A percentile compares a stretch with the other conserved stretches of the same genome.
Conservation (phyloP, 768 basidiomycete species). For the Cystofilobasidium capitatum region DNA sequence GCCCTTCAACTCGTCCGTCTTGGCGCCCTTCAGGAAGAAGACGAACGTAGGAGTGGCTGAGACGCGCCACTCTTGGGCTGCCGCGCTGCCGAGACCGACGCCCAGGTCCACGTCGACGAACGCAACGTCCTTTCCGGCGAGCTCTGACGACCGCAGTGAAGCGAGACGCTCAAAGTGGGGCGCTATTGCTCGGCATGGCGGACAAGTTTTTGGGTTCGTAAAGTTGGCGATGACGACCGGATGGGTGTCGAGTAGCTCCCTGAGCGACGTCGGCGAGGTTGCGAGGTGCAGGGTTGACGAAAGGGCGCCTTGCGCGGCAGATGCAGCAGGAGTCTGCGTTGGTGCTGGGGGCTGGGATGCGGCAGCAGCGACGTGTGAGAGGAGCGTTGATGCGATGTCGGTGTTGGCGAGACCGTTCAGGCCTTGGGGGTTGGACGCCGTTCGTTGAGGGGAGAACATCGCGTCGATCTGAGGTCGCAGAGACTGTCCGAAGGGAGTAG, state of each 20-base stretch:
- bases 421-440: slow-evolving; percentile 36
- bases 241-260: slow-evolving; percentile 54
- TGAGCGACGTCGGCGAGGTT: slow-evolving; percentile 66
- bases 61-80: slow-evolving; percentile 59
- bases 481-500: slow-evolving; percentile 76
- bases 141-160: slow-evolving; percentile 45
- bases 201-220: slow-evolving; percentile 60
- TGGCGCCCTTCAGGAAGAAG: slow-evolving; percentile 63
- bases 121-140: slow-evolving; percentile 46
- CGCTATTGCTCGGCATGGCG: slow-evolving; percentile 72
- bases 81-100: slow-evolving; percentile 52
- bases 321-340: slow-evolving; percentile 36
- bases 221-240: slow-evolving; percentile 71
- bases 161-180: slow-evolving; percentile 74
- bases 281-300: slow-evolving; percentile 58
- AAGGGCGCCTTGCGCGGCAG: slow-evolving; percentile 42
- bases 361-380: slow-evolving; percentile 46
- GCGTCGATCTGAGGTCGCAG: slow-evolving; percentile 82
- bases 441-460: slow-evolving; percentile 57
- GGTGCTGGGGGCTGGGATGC: slow-evolving; percentile 36
- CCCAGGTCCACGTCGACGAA: slow-evolving; percentile 79
- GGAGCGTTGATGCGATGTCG: slow-evolving; percentile 43
- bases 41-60: slow-evolving; percentile 77
- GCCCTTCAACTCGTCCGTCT: slow-evolving; percentile 65
- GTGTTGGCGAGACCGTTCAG: slow-evolving; percentile 38